Evolutionary conservation across 805 yeast species (phyloP).

Genomic region (Saturnispora sanitii): DNA sequence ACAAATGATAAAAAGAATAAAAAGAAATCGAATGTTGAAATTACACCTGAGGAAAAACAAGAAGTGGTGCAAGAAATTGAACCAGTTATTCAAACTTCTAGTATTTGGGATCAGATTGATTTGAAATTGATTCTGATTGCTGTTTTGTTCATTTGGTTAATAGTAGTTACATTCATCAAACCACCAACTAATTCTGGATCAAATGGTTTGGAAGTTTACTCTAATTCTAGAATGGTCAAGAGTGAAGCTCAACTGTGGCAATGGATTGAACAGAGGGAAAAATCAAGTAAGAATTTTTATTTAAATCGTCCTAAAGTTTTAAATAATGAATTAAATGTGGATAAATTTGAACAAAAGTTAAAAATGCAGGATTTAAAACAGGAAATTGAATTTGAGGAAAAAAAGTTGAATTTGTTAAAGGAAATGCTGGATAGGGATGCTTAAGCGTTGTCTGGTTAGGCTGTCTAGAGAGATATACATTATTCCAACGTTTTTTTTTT

Average conservation of each 20-base stretch:
- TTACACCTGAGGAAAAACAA: slow-evolving; percentile 1
- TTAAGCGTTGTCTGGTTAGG: too few species aligned
- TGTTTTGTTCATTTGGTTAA: slow-evolving; percentile 15
- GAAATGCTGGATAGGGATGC: neutral
- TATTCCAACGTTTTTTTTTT: too few species aligned
- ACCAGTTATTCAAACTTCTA: neutral
- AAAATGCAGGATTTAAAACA: slow-evolving; percentile 7
- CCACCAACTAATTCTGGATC: neutral
- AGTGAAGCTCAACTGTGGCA: slow-evolving; percentile 62
- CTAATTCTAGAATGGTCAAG: slow-evolving; percentile 27
- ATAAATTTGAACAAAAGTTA: neutral
- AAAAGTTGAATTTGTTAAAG: slow-evolving; percentile 3
- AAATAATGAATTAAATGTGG: neutral
- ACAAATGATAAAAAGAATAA: slow-evolving; percentile 13
- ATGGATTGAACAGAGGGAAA: slow-evolving; percentile 42
- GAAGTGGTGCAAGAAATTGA: slow-evolving; percentile 10
- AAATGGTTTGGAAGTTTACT: slow-evolving; percentile 10
- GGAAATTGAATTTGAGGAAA: slow-evolving; percentile 7
- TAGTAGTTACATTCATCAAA: slow-evolving; percentile 13
- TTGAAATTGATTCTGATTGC: slow-evolving; percentile 16
- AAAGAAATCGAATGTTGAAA: slow-evolving; percentile 2
- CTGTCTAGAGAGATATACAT: too few species aligned
- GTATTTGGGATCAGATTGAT: slow-evolving; percentile 18
- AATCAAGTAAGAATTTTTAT: too few species aligned
- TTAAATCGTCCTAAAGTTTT: too few species aligned